These are phyloP conservation scores for Theobroma cacao DNA, from an alignment of 345 rosid genomes.

Conservation along the genomic window DNA sequence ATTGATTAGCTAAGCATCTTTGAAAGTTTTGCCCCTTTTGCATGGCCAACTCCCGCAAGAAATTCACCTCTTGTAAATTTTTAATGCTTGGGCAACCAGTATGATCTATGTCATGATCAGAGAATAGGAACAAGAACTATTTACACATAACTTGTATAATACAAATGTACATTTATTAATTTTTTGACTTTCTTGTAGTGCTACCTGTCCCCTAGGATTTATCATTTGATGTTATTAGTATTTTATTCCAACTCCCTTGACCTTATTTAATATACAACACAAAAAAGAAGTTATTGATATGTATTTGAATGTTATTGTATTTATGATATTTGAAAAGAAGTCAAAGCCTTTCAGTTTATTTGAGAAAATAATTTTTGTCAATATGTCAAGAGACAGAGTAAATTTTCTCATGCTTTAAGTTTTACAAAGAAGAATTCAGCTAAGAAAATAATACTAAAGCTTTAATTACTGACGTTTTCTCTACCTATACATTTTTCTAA, in stretches of 20 bases:
- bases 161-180: not conserved
- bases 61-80: not conserved
- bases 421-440: too few species aligned
- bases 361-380: not conserved
- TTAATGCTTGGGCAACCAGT: not conserved
- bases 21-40: not conserved
- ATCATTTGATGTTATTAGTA: not conserved
- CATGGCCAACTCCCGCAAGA: not conserved
- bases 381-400: not conserved
- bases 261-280: not conserved
- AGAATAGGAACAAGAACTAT: not conserved
- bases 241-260: conserved; percentile 3
- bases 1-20: conserved; percentile 12
- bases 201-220: not conserved
- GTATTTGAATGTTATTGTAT: not conserved
- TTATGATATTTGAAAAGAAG: not conserved
- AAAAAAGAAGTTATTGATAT: too few species aligned
- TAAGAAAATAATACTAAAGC: too few species aligned
- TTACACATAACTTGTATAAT: not conserved
- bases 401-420: not conserved
- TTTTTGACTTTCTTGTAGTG: not conserved
- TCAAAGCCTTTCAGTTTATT: not conserved
- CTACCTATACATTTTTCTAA: too few species aligned
- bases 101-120: not conserved
- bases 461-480: too few species aligned